Percentiles rank a stretch among this genome's conserved stretches.
Conservation (phyloP, 148 eudicot genomes). For the Chenopodium album region DNA sequence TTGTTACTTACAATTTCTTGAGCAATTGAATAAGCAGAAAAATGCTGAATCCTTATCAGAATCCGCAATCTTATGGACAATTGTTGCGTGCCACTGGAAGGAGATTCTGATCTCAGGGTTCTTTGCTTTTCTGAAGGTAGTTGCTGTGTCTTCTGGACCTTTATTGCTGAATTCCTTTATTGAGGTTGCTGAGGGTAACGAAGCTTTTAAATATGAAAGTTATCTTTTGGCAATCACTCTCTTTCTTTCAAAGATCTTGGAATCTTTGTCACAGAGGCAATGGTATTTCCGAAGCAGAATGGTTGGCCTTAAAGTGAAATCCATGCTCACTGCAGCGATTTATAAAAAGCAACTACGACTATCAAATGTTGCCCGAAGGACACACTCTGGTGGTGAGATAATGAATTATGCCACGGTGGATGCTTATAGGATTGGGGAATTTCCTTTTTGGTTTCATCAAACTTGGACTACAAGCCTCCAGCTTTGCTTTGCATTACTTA, state of each 20-base stretch:
- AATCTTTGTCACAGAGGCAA: constrained; percentile 73
- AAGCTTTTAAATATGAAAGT: constrained; percentile 54
- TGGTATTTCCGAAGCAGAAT: constrained; percentile 67
- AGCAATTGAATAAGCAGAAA: constrained; percentile 42
- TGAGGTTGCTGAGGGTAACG: constrained; percentile 66
- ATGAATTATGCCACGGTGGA: constrained; percentile 74
- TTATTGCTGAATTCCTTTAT: constrained; percentile 79
- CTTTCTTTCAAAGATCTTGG: constrained; percentile 56
- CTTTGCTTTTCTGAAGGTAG: constrained; percentile 64
- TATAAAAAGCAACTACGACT: constrained; percentile 63
- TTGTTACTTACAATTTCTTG: constrained; percentile 48
- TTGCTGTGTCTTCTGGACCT: constrained; percentile 74
- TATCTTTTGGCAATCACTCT: constrained; percentile 53
- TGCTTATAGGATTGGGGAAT: constrained; percentile 76
- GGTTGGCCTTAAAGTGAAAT: constrained; percentile 61
- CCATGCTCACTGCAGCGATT: constrained; percentile 68
- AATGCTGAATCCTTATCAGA: constrained; percentile 31
- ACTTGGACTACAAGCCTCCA: constrained; percentile 69
- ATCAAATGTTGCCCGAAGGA: constrained; percentile 55
- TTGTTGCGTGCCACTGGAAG: constrained; percentile 62
- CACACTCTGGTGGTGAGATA: constrained; percentile 72
- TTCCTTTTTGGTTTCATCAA: constrained; percentile 80
- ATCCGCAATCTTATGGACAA: constrained; percentile 57
- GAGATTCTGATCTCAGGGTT: constrained; percentile 71
- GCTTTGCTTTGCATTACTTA: constrained; percentile 51